Percentiles rank a stretch among this genome's conserved stretches.
These are phyloP conservation scores for Talaromyces sp. DNA, from an alignment of 2,329 filamentous ascomycete genomes.

Conservation along the genomic window DNA sequence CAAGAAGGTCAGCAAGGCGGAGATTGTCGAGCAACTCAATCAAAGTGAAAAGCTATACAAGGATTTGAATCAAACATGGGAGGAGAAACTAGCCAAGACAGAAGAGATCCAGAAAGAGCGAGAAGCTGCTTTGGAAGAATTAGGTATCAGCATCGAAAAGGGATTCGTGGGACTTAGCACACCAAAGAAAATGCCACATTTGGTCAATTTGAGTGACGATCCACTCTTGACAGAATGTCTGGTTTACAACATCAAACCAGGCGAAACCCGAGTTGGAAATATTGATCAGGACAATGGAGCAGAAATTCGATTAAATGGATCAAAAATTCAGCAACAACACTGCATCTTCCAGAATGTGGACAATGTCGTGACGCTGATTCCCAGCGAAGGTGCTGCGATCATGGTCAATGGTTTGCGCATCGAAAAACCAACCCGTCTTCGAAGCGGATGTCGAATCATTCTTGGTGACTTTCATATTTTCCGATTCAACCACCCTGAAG, in stretches of 20 bases:
- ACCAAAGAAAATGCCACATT: constrained; percentile 98
- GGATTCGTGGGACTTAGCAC: constrained; percentile 93
- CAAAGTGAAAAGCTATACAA: constrained; percentile 95
- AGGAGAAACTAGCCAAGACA: constrained; percentile 90
- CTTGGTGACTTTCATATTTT: constrained; percentile 98
- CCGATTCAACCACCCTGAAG: constrained; percentile 95
- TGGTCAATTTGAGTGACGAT: constrained; percentile 95
- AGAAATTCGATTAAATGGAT: constrained; percentile 91
- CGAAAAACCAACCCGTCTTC: constrained; percentile 76
- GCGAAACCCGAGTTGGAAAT: constrained; percentile 89
- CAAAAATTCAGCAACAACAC: constrained; percentile 86
- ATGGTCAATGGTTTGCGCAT: constrained; percentile 97
- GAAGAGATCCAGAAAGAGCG: constrained; percentile 97
- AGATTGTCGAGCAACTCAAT: constrained; percentile 92
- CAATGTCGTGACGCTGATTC: constrained; percentile 86
- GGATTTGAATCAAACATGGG: constrained; percentile 98
- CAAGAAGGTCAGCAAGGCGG: constrained; percentile 96
- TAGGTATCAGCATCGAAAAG: constrained; percentile 98
- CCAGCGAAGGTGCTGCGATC: constrained; percentile 85
- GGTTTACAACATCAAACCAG: constrained; percentile 96
- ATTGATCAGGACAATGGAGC: constrained; percentile 77
- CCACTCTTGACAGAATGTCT: constrained; percentile 92
- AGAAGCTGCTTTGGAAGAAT: constrained; percentile 88
- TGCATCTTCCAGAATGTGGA: constrained; percentile 93
- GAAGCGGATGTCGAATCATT: constrained; percentile 92